Evolutionary conservation across 148 eudicot genomes (phyloP).

Genomic region (Cornus florida): DNA sequence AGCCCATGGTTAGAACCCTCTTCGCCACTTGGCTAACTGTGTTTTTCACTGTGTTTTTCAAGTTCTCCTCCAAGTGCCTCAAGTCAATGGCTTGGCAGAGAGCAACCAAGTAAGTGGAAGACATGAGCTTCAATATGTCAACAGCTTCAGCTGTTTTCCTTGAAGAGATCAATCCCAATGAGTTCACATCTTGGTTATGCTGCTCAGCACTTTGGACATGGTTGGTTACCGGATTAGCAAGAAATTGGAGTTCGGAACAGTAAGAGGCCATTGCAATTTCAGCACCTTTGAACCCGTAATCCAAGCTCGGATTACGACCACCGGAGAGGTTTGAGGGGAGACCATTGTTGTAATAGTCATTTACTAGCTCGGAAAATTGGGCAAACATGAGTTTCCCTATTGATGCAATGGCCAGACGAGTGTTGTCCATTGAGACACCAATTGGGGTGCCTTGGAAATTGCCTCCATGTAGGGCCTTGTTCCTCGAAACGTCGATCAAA

Average conservation of each 20-base stretch:
- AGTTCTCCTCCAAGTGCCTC: constrained; percentile 38
- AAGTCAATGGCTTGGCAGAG: constrained; percentile 37
- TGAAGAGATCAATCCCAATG: constrained; percentile 32
- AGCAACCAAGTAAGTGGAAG: constrained; percentile 27
- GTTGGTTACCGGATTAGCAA: constrained; percentile 34
- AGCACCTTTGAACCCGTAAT: constrained; percentile 35
- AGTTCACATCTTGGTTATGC: constrained; percentile 41
- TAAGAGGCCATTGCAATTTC: constrained; percentile 38
- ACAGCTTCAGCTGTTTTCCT: constrained; percentile 34
- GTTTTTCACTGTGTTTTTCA: constrained; percentile 25
- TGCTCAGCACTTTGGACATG: constrained; percentile 40
- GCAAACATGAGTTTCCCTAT: constrained; percentile 35
- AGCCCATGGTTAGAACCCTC: constrained; percentile 17
- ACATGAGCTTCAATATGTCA: constrained; percentile 33
- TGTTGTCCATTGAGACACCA: constrained; percentile 41
- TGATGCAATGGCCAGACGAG: constrained; percentile 30
- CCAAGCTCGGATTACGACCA: constrained; percentile 33
- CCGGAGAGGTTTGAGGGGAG: constrained; percentile 32
- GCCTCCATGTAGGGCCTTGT: constrained; percentile 29
- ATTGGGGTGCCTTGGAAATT: constrained; percentile 43
- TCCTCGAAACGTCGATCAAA: constrained; percentile 28
- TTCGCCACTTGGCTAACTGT: constrained; percentile 28
- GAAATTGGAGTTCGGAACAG: constrained; percentile 30
- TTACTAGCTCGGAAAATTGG: constrained; percentile 35
- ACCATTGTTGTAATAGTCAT: constrained; percentile 38